phyloP scores from a whole-genome alignment of 331 rosid genomes.

The Malus hybrid region DNA sequence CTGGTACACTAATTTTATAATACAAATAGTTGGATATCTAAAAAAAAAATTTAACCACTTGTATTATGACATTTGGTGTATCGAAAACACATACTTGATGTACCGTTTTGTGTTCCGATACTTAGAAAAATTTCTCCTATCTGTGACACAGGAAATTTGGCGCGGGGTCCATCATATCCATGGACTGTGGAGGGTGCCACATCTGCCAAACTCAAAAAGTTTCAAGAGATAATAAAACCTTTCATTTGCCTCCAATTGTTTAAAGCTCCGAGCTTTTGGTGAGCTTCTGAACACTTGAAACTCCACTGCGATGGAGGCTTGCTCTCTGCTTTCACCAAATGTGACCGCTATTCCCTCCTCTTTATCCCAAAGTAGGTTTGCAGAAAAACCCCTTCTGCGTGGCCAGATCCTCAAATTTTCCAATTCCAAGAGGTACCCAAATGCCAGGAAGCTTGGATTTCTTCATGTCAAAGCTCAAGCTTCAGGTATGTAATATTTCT shows the following conservation, averaged over 20 bases:
- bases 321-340: conserved; percentile 41
- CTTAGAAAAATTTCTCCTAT: too few relatives aligned
- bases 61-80: rapidly evolving
- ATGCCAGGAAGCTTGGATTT: conserved; percentile 21
- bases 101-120: too few relatives aligned
- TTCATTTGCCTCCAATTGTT: conserved; percentile 7
- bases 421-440: conserved; percentile 27
- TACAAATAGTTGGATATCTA: too few relatives aligned
- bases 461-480: conserved; percentile 46
- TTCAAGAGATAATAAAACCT: conserved; percentile 18
- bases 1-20: too few relatives aligned
- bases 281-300: neutral
- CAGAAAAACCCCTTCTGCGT: conserved; percentile 25
- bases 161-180: conserved; percentile 73
- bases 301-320: conserved; percentile 45
- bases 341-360: conserved; percentile 47
- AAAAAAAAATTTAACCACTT: too few relatives aligned
- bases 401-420: conserved; percentile 36
- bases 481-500: conserved; percentile 37
- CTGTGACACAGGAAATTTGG: neutral
- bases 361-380: conserved; percentile 24
- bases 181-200: conserved; percentile 27
- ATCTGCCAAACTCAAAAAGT: conserved; percentile 24
- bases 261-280: neutral
- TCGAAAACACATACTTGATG: rapidly evolving